A percentile compares a stretch with the other conserved stretches of the same genome.
Conservation (phyloP, 2,329 filamentous ascomycete genomes). For the Cladosporium sp. region DNA sequence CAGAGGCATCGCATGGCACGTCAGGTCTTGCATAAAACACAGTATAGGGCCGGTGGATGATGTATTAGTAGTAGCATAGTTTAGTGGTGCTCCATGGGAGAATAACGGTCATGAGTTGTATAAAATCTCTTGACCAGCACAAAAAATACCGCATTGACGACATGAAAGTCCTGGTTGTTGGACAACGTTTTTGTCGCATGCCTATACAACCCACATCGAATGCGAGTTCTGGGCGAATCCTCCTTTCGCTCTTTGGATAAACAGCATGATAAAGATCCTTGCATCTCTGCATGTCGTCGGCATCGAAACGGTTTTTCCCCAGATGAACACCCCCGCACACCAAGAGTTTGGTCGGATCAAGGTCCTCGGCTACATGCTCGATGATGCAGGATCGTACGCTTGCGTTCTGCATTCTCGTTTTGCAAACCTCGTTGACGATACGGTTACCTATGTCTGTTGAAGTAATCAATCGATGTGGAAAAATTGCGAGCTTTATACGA, state of each 20-base stretch:
- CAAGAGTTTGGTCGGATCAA: not conserved
- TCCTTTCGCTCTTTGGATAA: not conserved
- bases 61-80: conserved; percentile 10
- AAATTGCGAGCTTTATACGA: not conserved
- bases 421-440: not conserved
- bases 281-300: not conserved
- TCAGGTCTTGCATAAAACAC: not conserved
- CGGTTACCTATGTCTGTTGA: not conserved
- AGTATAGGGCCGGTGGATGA: not conserved
- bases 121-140: not conserved
- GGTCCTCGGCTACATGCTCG: conserved; percentile 9
- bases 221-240: not conserved
- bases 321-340: conserved; percentile 9
- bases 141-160: not conserved
- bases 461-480: not conserved
- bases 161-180: too few relatives aligned
- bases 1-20: conserved; percentile 2
- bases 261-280: not conserved
- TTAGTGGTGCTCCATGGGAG: not conserved
- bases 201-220: not conserved
- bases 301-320: not conserved
- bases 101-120: not conserved
- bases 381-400: not conserved
- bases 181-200: not conserved
- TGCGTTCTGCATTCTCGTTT: not conserved